A percentile compares a stretch with the other conserved stretches of the same genome.
Evolutionary conservation across 2,329 filamentous ascomycete genomes (phyloP).

Genomic region (Thermoascus crustaceus): DNA sequence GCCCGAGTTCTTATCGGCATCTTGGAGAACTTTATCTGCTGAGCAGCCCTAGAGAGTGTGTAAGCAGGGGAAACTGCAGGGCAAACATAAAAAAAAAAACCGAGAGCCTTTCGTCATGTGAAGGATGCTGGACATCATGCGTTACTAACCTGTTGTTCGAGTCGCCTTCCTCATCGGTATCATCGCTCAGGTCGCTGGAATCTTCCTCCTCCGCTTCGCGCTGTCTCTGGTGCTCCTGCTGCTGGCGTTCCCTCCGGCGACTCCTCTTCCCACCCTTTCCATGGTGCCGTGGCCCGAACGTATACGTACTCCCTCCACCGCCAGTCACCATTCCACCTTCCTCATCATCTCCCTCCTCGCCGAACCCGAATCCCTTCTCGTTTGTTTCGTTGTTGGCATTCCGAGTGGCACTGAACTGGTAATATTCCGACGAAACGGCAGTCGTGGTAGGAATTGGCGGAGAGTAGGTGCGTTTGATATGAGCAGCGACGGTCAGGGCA

Average conservation of each 20-base stretch:
- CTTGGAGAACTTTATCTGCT: constrained; percentile 93
- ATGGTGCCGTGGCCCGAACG: constrained; percentile 41
- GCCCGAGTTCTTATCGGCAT: constrained; percentile 83
- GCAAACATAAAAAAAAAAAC: neutral
- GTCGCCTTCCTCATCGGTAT: constrained; percentile 56
- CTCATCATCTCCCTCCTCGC: constrained; percentile 50
- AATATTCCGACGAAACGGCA: constrained; percentile 55
- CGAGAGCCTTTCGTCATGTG: neutral
- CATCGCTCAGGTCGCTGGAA: constrained; percentile 58
- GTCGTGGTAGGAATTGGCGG: constrained; percentile 55
- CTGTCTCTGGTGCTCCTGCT: constrained; percentile 45
- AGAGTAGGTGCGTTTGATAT: constrained; percentile 57
- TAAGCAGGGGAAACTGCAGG: constrained; percentile 11
- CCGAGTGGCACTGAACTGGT: constrained; percentile 42
- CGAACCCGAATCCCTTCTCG: constrained; percentile 20
- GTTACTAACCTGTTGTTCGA: constrained; percentile 25
- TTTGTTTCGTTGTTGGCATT: constrained; percentile 22
- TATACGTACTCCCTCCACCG: constrained; percentile 45
- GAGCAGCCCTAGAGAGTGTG: constrained; percentile 51
- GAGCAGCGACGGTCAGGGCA: constrained; percentile 38
- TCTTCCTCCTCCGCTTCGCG: constrained; percentile 54
- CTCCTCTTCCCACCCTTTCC: constrained; percentile 23
- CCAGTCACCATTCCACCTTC: constrained; percentile 58
- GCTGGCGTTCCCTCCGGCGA: constrained; percentile 32
- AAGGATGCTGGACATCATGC: neutral